A percentile compares a stretch with the other conserved stretches of the same genome.
Evolutionary conservation across 306 rosid genomes (phyloP).

Genomic region (Trifolium fragiferum): DNA sequence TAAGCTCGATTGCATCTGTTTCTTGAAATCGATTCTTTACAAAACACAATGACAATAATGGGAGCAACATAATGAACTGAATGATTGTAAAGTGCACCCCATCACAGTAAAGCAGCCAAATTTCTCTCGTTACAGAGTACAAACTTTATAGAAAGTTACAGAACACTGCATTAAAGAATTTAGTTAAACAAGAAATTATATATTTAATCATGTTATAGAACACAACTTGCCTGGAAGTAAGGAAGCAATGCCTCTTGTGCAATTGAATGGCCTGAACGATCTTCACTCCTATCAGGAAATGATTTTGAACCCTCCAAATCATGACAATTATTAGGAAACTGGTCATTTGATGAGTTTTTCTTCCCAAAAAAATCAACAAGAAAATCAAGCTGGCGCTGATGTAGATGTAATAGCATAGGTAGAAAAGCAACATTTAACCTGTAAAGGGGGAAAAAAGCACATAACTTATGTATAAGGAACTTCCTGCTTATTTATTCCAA

Average conservation of each 20-base stretch:
- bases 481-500: constrained; percentile 20
- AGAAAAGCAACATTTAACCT: constrained; percentile 77
- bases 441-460: constrained; percentile 38
- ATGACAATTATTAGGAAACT: constrained; percentile 55
- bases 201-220: constrained; percentile 22
- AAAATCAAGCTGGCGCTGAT: constrained; percentile 89
- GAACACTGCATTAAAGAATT: constrained; percentile 1
- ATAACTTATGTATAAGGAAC: background rate
- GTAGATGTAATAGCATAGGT: constrained; percentile 77
- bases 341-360: constrained; percentile 56
- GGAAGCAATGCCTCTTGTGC: constrained; percentile 93
- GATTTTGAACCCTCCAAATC: constrained; percentile 64
- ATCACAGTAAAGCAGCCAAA: background rate
- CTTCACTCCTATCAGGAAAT: constrained; percentile 46
- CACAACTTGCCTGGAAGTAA: constrained; percentile 84
- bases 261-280: constrained; percentile 50
- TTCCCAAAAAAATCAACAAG: constrained; percentile 78
- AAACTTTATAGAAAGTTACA: constrained; percentile 25
- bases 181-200: constrained; percentile 27
- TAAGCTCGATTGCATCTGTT: constrained; percentile 10
- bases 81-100: constrained; percentile 1
- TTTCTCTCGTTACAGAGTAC: background rate
- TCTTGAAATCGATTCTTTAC: constrained; percentile 22
- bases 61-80: constrained; percentile 26
- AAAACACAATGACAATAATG: constrained; percentile 33